Base-by-base conservation (phyloP, 148 eudicot genomes). In the Vaccinium vitisidaea region DNA sequence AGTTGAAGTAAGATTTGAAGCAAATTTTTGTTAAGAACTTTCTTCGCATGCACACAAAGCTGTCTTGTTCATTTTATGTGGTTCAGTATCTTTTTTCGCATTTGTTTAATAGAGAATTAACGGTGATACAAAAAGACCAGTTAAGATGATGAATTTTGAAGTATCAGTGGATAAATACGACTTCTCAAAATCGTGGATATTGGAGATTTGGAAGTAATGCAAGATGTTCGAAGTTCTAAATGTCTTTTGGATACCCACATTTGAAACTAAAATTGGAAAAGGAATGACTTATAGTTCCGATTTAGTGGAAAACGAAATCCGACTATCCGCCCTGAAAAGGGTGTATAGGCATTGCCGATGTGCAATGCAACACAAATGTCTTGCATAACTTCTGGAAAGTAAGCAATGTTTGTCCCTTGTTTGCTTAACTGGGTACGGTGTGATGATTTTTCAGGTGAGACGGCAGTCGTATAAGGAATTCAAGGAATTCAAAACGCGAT, bases 381-480 rank as follows among this genome's bases (percentile, higher is more conserved):
- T 78, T 13, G 81, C 21, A 14, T 48, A 39, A 30, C 9, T 67
- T 6, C 46, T 82, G 15, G 32, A 52, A 25, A 18, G 23, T 49
- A 82, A 70, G 27, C 18, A 55, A 13, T 19, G 5, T 30, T 23
- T 23, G 49, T 76, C 32, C 23, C 73, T 56, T 11, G 30, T 50
- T 50, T 75, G 63, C 30, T 19, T 58, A 8, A 59, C 27, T 14
- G 73, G 1, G 82, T 21, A 6, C 2, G 55, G 52, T 10, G 59
- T 49, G 59, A 6, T 5, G 1, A n/a, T 75, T 80, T 48, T 80
- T 7, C 87, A 94, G 98, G 96, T 95, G 80, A 92, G 99, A 84
- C 92, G 94, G 59, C 94, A 93, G 52, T 96, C 99, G 0, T 94
- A 86, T 54, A 87, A 87, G 32, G 95, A 96, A 79, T 92, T 89